These are phyloP conservation scores for Meyerozyma carpophila DNA, from an alignment of 1,139 yeast species.

Conservation along the genomic window DNA sequence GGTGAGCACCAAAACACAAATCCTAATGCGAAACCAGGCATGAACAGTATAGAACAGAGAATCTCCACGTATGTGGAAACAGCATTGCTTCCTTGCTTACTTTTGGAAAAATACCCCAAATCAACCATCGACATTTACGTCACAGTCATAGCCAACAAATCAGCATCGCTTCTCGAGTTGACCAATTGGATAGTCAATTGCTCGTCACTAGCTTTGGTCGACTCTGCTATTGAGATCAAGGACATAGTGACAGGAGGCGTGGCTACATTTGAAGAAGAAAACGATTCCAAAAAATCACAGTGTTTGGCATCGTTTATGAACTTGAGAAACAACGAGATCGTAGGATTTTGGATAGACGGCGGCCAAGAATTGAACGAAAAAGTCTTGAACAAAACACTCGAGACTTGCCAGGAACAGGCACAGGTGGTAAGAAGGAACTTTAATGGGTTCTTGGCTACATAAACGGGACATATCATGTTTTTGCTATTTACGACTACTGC, in stretches of 20 bases:
- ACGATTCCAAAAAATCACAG: constrained; percentile 12
- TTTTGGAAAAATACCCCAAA: constrained; percentile 78
- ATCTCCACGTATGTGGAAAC: constrained; percentile 54
- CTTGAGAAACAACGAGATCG: constrained; percentile 47
- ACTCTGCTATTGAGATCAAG: constrained; percentile 74
- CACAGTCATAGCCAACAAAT: constrained; percentile 43
- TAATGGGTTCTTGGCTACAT: constrained; percentile 24
- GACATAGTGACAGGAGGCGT: constrained; percentile 77
- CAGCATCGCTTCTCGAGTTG: constrained; percentile 31
- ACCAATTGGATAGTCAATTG: constrained; percentile 49
- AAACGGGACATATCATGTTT: not conserved
- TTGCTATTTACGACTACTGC: not conserved
- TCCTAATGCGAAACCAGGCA: constrained; percentile 29
- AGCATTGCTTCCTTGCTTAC: constrained; percentile 54
- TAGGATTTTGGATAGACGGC: constrained; percentile 54
- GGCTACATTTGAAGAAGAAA: constrained; percentile 21
- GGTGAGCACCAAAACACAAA: constrained; percentile 11
- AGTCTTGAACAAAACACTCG: constrained; percentile 24
- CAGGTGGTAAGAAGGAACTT: constrained; percentile 41
- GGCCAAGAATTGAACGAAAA: constrained; percentile 22
- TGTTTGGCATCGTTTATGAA: constrained; percentile 50
- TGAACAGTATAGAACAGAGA: constrained; percentile 45
- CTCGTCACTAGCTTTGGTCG: constrained; percentile 69
- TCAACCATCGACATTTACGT: constrained; percentile 79
- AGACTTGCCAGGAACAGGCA: constrained; percentile 40